These are phyloP conservation scores for Rusavskia elegans DNA, from an alignment of 495 filamentous ascomycete species.

Conservation along the genomic window DNA sequence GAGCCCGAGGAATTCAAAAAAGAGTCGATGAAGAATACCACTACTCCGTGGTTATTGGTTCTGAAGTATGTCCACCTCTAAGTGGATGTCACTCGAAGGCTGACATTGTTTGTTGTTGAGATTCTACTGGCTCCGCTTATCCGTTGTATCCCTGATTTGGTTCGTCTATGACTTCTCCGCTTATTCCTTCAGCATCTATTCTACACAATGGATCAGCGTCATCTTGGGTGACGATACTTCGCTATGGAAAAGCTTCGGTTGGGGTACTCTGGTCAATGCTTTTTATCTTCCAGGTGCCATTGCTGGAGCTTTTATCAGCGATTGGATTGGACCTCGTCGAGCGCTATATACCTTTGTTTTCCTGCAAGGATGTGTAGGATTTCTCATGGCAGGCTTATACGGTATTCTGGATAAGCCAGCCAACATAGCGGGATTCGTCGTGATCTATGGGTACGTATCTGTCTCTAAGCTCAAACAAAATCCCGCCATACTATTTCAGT, in stretches of 20 bases:
- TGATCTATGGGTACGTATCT: conserved; percentile 42
- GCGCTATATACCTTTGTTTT: conserved; percentile 51
- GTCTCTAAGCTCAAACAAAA: background rate
- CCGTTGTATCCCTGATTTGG: conserved; percentile 68
- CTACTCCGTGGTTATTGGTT: conserved; percentile 32
- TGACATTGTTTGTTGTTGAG: conserved; percentile 8
- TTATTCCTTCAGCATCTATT: conserved; percentile 72
- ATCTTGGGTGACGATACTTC: conserved; percentile 40
- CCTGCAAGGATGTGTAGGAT: conserved; percentile 62
- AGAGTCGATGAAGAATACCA: conserved; percentile 33
- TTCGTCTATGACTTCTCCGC: conserved; percentile 80
- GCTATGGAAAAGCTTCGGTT: conserved; percentile 64
- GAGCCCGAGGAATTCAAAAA: conserved; percentile 73
- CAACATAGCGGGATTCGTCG: conserved; percentile 61
- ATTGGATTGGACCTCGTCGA: conserved; percentile 59
- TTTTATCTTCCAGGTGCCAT: conserved; percentile 79
- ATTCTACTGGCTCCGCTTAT: conserved; percentile 41
- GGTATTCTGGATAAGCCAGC: conserved; percentile 37
- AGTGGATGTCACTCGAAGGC: no score
- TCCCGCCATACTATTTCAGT: no score
- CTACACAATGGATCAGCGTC: conserved; percentile 48
- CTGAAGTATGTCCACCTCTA: conserved; percentile 23
- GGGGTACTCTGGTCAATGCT: conserved; percentile 69
- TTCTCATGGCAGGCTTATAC: conserved; percentile 74
- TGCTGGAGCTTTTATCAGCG: conserved; percentile 55